These are phyloP conservation scores for Lipomyces chichibuensis DNA, from an alignment of 805 yeast species.

Conservation along the genomic window DNA sequence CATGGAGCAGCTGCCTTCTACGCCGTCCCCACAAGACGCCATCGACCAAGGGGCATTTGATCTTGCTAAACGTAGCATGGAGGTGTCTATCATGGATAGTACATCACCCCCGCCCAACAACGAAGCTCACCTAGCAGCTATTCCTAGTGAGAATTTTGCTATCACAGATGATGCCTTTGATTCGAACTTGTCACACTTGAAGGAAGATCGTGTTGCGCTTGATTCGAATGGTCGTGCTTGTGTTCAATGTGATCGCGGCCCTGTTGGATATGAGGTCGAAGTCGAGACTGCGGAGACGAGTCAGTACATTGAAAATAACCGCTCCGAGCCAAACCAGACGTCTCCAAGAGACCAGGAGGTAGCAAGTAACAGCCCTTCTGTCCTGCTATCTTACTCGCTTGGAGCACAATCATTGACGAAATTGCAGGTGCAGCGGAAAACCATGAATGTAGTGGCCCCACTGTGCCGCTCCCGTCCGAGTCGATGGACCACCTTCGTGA, in stretches of 20 bases:
- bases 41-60: not conserved
- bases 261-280: not conserved
- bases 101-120: not conserved
- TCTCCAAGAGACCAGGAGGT: not conserved
- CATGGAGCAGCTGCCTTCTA: not conserved
- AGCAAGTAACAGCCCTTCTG: not conserved
- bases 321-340: not conserved
- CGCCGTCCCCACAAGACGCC: not conserved
- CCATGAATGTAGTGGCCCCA: too few species aligned
- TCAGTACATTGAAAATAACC: not conserved
- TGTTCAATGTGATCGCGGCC: not conserved
- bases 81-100: not conserved
- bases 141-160: not conserved
- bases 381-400: not conserved
- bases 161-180: not conserved
- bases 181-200: not conserved
- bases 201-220: not conserved
- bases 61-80: not conserved
- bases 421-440: not conserved
- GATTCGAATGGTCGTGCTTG: not conserved
- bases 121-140: not conserved
- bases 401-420: not conserved
- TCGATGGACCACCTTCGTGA: not conserved
- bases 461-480: too few species aligned
- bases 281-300: not conserved